phyloP scores from a whole-genome alignment of 106 monocot species.

The Dendrobium chrysotoxum region DNA sequence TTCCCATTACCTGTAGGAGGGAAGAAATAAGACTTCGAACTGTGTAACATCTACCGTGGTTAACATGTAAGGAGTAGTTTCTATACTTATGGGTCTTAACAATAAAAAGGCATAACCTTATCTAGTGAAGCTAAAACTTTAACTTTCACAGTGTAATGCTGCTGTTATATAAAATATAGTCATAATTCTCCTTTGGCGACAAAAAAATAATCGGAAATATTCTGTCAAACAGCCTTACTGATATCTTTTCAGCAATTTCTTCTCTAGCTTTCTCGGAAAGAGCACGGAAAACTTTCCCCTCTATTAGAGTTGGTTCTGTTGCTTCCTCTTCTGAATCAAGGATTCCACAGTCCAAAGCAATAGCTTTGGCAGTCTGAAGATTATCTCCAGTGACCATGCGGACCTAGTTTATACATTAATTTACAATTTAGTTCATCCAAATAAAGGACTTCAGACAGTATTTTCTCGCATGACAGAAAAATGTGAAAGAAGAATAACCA shows the following conservation, averaged over 20 bases:
- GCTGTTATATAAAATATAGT: too few relatives aligned
- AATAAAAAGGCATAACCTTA: background rate
- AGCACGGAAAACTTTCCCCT: constrained; percentile 72
- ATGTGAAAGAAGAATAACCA: background rate
- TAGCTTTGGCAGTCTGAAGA: constrained; percentile 92
- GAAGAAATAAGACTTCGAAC: background rate
- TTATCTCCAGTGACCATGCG: constrained; percentile 99
- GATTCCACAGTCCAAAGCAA: constrained; percentile 94
- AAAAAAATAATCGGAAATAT: background rate
- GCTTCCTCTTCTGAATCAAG: constrained; percentile 54
- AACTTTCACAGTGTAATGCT: too few relatives aligned
- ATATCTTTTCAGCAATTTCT: constrained; percentile 61
- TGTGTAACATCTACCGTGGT: background rate
- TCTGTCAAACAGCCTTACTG: constrained; percentile 36
- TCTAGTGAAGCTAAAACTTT: background rate
- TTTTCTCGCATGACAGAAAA: background rate
- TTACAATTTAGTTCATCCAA: background rate
- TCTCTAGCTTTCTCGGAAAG: constrained; percentile 60
- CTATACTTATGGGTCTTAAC: background rate
- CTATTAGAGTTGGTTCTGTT: constrained; percentile 65
- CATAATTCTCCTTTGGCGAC: background rate
- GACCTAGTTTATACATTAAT: constrained; percentile 47
- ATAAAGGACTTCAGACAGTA: background rate
- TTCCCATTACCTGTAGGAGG: constrained; percentile 66
- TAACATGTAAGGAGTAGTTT: background rate